Conservation (phyloP, 2,329 filamentous ascomycete genomes). For the Cytospora paraplurivora region DNA sequence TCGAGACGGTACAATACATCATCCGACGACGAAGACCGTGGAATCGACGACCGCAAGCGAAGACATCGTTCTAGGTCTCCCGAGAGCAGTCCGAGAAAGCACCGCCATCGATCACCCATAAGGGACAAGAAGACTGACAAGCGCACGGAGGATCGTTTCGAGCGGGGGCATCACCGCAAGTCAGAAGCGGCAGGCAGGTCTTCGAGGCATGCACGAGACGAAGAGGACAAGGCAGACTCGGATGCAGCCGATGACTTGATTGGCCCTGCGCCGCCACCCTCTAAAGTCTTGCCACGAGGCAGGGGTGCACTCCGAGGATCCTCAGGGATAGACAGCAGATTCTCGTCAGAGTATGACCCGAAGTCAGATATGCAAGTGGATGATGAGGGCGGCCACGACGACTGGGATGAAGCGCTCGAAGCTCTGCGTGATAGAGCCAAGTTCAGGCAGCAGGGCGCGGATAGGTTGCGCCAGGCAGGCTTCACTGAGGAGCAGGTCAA, state of each 20-base stretch:
- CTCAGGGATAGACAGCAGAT: conserved; percentile 78
- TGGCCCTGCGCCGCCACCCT: conserved; percentile 66
- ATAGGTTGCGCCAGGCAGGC: conserved; percentile 74
- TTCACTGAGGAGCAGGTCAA: conserved; percentile 75
- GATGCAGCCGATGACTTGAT: conserved; percentile 77
- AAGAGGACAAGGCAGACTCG: conserved; percentile 50
- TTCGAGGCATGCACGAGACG: conserved; percentile 24
- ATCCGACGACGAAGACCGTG: conserved; percentile 32
- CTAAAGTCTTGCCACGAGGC: conserved; percentile 60
- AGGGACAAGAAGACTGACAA: background rate
- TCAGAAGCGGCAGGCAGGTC: conserved; percentile 13
- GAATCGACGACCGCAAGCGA: conserved; percentile 24
- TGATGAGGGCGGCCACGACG: conserved; percentile 54
- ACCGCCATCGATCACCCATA: conserved; percentile 26
- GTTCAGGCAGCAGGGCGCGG: conserved; percentile 74
- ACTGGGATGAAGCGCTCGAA: conserved; percentile 82
- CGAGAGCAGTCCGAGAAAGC: conserved; percentile 19
- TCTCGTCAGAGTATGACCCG: conserved; percentile 66
- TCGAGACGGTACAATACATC: conserved; percentile 31
- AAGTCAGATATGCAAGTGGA: conserved; percentile 57
- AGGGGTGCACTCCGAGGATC: conserved; percentile 64
- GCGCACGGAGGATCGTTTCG: conserved; percentile 8
- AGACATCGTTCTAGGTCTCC: conserved; percentile 27
- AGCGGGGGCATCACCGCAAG: conserved; percentile 1
- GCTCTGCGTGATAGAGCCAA: conserved; percentile 76